These are phyloP conservation scores for Pseudogymnoascus destructans DNA, from an alignment of 2,329 filamentous ascomycete species.

Conservation along the genomic window DNA sequence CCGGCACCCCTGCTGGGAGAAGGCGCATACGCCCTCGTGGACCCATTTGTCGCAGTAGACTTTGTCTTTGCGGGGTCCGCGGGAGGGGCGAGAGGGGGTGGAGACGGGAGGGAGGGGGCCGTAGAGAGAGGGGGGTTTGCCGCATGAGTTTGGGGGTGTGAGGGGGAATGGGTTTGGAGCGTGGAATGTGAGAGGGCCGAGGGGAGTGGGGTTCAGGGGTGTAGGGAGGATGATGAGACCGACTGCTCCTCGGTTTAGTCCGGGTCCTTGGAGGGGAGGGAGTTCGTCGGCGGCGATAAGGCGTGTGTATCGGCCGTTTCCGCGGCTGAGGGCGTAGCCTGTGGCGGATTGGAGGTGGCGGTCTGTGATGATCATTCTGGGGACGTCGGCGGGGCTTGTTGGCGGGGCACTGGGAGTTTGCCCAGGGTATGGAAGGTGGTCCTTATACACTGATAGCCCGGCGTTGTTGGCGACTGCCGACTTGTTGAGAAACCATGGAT, in stretches of 20 bases:
- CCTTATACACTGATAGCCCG: not conserved
- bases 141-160: not conserved
- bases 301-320: conserved; percentile 39
- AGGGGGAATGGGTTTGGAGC: not conserved
- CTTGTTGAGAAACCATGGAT: not conserved
- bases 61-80: conserved; percentile 34
- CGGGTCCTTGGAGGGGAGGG: conserved; percentile 25
- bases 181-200: not conserved
- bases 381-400: conserved; percentile 21
- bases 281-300: conserved; percentile 44
- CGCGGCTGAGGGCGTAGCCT: conserved; percentile 41
- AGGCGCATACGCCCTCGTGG: conserved; percentile 71
- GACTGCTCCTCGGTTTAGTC: conserved; percentile 18
- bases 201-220: not conserved
- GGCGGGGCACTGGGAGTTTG: not conserved
- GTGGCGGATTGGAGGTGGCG: conserved; percentile 25
- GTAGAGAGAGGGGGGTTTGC: not conserved
- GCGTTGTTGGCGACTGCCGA: not conserved
- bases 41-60: conserved; percentile 86
- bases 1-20: conserved; percentile 71
- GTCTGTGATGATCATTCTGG: conserved; percentile 3
- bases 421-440: not conserved
- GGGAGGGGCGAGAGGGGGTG: not conserved
- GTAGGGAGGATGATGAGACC: conserved; percentile 24
- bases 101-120: not conserved